Conservation (phyloP, 805 yeast species). For the Kodamaea nitidulidarum region DNA sequence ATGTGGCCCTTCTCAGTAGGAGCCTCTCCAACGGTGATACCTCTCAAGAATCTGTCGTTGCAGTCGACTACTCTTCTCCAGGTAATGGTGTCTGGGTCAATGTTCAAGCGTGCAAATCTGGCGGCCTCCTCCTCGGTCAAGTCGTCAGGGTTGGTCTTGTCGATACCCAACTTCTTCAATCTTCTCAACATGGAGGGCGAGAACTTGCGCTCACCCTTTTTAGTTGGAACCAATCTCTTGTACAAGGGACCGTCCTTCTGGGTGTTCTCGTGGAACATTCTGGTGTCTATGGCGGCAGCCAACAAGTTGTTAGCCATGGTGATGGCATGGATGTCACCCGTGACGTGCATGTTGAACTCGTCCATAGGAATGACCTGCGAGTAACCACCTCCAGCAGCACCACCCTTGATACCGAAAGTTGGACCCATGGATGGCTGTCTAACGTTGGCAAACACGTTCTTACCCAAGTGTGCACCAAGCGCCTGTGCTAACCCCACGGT, state of each 20-base stretch:
- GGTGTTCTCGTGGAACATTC: conserved; percentile 80
- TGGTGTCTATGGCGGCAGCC: conserved; percentile 83
- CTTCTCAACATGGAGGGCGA: conserved; percentile 65
- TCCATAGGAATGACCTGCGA: conserved; percentile 88
- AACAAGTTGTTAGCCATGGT: conserved; percentile 76
- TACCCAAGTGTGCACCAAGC: conserved; percentile 67
- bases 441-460: conserved; percentile 72
- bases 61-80: conserved; percentile 84
- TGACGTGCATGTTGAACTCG: conserved; percentile 80
- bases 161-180: conserved; percentile 62
- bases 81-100: conserved; percentile 75
- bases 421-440: conserved; percentile 91
- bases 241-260: conserved; percentile 71
- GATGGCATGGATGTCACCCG: conserved; percentile 85
- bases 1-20: conserved; percentile 75
- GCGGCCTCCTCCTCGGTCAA: conserved; percentile 65
- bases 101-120: conserved; percentile 64
- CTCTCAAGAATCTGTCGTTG: conserved; percentile 76
- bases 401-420: conserved; percentile 84
- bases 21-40: conserved; percentile 74
- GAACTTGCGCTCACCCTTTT: conserved; percentile 66
- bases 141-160: conserved; percentile 67
- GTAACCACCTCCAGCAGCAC: conserved; percentile 90
- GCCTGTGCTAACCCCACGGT: conserved; percentile 82
- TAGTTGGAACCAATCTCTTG: conserved; percentile 70